Base-by-base conservation (phyloP, 164 flowering plant species). In the Chimonanthus salicifolius region DNA sequence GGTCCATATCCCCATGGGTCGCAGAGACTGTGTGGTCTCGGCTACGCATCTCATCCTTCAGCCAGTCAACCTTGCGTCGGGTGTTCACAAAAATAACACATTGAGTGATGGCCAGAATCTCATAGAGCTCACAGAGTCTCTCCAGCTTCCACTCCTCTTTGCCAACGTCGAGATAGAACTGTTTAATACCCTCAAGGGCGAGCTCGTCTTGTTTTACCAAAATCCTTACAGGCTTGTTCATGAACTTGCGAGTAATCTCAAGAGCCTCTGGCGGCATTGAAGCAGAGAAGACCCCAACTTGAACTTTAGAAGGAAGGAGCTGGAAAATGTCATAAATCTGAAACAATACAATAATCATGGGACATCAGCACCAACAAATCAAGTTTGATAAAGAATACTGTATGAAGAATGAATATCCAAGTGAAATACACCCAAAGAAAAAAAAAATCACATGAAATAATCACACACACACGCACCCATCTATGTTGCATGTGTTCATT, bases 1-100 rank as follows among this genome's bases (percentile, higher is more conserved):
- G 99, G 76, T 98, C 97, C 99, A 95, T 93, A 80, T 90, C 97
- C 62, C 98, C 99, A 72, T 95, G 97, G 94, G 89, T 93, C 65
- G 96, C 84, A 50, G 99, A 95, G 69, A 95, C 98, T 3, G 99
- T 71, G 66, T 71, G 71, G 58, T 71, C 54, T 54, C 67, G 15
- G 67, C 62, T 71, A n/a, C 78, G 71, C 78, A 76, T 76, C 74
- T 76, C 71, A 54, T 76, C 74, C 0, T 74, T 76, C 58, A 76
- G 47, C 78, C 78, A 76, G 67, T 76, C 78, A 33, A 76, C 78
- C 67, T 72, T 72, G 16, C 68, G 65, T 6, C 64, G 46, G 13
- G 74, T 72, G 74, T 72, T 72, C 21, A 62, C 65, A 33, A 72
- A 72, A 13, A 72, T 72, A 18, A 72, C 74, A 72, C 67, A 46